Conservation (phyloP, 202 grass and related monocot genomes). For the Brachypodium distachyon region DNA sequence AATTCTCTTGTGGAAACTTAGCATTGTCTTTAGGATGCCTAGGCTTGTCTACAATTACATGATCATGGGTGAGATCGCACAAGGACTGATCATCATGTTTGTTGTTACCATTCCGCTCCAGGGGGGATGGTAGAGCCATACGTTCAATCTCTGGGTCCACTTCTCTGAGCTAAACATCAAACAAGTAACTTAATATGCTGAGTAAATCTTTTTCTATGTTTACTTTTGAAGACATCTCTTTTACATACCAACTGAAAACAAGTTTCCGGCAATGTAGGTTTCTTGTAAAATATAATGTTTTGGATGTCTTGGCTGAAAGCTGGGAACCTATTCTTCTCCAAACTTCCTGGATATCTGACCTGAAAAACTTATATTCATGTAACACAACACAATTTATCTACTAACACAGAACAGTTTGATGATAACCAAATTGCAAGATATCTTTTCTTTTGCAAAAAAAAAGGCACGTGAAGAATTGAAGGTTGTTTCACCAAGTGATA, state of each 20-base stretch:
- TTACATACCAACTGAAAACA: constrained; percentile 27
- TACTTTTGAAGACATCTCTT: not conserved
- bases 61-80: not conserved
- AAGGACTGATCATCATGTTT: constrained; percentile 3
- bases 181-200: not conserved
- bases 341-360: constrained; percentile 13
- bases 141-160: not conserved
- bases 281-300: constrained; percentile 15
- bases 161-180: constrained; percentile 33
- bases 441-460: not conserved
- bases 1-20: not conserved
- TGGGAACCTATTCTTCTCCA: constrained; percentile 21
- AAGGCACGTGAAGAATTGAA: not conserved
- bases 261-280: constrained; percentile 31
- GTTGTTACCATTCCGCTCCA: constrained; percentile 9
- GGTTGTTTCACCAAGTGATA: not conserved
- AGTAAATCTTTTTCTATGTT: not conserved
- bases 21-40: not conserved
- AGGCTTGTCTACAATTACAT: constrained; percentile 7
- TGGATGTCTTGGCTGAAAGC: constrained; percentile 24
- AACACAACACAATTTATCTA: not conserved
- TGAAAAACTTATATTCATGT: constrained; percentile 10
- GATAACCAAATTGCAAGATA: not conserved
- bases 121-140: not conserved
- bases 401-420: not conserved